Conservation (phyloP, 805 yeast species). For the Sugiyamaella floridensis region DNA sequence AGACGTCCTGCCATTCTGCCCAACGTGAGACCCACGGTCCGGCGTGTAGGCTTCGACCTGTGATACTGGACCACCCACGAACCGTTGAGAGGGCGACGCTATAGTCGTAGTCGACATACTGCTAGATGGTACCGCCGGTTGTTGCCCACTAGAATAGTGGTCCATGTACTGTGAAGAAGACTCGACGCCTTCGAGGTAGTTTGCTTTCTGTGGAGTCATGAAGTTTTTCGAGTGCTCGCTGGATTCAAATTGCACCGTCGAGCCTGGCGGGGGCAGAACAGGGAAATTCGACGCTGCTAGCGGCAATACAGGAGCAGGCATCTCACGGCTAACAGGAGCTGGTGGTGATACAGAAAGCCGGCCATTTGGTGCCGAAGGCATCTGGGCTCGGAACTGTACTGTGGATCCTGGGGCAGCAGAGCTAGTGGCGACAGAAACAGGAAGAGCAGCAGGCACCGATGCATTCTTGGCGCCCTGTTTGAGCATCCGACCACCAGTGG, state of each 20-base stretch:
- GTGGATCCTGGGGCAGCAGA: conserved; percentile 8
- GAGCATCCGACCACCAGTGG: conserved; percentile 51
- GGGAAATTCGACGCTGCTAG: background rate
- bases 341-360: conserved; percentile 1
- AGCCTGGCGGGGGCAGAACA: background rate
- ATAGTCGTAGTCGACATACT: conserved; percentile 3
- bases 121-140: background rate
- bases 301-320: background rate
- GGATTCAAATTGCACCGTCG: background rate
- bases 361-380: conserved; percentile 18
- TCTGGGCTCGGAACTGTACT: conserved; percentile 4
- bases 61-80: conserved; percentile 31
- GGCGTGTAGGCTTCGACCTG: conserved; percentile 57
- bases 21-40: conserved; percentile 40
- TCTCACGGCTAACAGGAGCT: background rate
- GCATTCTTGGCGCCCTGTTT: conserved; percentile 14
- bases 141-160: background rate
- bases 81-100: conserved; percentile 17
- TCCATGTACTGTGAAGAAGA: background rate
- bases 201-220: conserved; percentile 15
- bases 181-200: background rate
- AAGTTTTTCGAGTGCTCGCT: background rate
- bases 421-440: background rate
- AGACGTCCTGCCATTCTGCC: background rate
- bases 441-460: no score